These are phyloP conservation scores for Coemansia sp. DNA, from an alignment of 371 early-diverging fungal genomes.

Conservation along the genomic window DNA sequence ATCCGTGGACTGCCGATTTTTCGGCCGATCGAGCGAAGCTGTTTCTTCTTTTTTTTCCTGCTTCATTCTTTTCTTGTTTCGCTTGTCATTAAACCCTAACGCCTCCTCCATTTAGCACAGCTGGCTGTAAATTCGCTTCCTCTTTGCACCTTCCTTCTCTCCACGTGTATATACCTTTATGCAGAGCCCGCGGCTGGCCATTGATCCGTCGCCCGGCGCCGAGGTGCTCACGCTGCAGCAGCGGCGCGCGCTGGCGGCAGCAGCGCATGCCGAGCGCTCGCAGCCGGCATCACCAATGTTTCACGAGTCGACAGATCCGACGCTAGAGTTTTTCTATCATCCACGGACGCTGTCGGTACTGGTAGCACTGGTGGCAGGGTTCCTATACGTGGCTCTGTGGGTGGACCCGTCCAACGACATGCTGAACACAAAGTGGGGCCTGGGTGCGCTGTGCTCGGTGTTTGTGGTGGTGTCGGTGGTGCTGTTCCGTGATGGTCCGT, in stretches of 20 bases:
- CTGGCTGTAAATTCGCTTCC: no score
- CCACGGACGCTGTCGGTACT: constrained; percentile 53
- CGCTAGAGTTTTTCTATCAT: constrained; percentile 46
- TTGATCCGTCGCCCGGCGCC: background rate
- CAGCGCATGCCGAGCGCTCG: constrained; percentile 3
- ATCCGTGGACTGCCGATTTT: no score
- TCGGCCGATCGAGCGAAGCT: no score
- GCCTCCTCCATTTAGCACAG: no score
- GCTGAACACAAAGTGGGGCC: constrained; percentile 67
- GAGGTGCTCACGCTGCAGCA: constrained; percentile 23
- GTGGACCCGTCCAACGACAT: constrained; percentile 43
- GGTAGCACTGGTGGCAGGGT: constrained; percentile 46
- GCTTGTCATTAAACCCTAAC: no score
- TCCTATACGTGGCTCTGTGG: constrained; percentile 52
- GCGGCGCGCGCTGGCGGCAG: constrained; percentile 29
- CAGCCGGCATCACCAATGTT: constrained; percentile 35
- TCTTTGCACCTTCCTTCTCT: background rate
- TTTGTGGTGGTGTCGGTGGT: constrained; percentile 84
- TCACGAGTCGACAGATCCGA: constrained; percentile 49
- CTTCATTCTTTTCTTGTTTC: no score
- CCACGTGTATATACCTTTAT: background rate
- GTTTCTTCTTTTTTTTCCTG: no score
- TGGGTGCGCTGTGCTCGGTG: constrained; percentile 65
- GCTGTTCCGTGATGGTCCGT: constrained; percentile 90
- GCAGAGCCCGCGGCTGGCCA: background rate